phyloP scores from a whole-genome alignment of 352 stramenopile species.

The Globisporangium perplexum region DNA sequence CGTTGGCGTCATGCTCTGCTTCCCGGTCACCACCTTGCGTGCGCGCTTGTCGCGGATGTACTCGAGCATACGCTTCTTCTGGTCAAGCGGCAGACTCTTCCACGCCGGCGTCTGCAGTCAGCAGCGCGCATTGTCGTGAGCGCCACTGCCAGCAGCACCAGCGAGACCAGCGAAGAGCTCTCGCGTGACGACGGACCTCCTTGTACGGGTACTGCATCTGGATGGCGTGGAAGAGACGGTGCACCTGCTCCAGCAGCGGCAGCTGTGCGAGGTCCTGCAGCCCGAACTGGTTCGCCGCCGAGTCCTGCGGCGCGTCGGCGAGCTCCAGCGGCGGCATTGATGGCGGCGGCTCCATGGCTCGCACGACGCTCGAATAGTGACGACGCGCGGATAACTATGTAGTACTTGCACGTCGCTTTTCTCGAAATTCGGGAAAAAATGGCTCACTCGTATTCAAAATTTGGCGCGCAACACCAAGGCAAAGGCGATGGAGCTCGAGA shows the following conservation, averaged over 20 bases:
- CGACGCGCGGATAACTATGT: too few species aligned
- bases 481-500: conserved; percentile 32
- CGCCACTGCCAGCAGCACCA: not conserved
- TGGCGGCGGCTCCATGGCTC: not conserved
- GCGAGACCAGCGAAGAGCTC: not conserved
- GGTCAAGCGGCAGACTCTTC: conserved; percentile 64
- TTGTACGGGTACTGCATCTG: conserved; percentile 79
- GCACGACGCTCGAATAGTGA: not conserved
- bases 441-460: too few species aligned
- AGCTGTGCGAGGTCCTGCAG: conserved; percentile 56
- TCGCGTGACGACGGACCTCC: conserved; percentile 28
- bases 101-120: conserved; percentile 56
- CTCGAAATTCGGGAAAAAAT: too few species aligned
- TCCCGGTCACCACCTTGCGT: conserved; percentile 13
- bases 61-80: conserved; percentile 75
- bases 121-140: not conserved
- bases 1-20: conserved; percentile 5
- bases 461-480: not conserved
- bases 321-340: not conserved
- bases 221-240: conserved; percentile 82
- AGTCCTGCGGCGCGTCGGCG: conserved; percentile 4
- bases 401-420: too few species aligned
- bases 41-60: conserved; percentile 73
- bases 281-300: conserved; percentile 58
- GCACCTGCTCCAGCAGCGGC: conserved; percentile 79